Percentiles rank a stretch among this genome's conserved stretches.
These are phyloP conservation scores for Kazachstania martiniae DNA, from an alignment of 805 yeast species.

Conservation along the genomic window DNA sequence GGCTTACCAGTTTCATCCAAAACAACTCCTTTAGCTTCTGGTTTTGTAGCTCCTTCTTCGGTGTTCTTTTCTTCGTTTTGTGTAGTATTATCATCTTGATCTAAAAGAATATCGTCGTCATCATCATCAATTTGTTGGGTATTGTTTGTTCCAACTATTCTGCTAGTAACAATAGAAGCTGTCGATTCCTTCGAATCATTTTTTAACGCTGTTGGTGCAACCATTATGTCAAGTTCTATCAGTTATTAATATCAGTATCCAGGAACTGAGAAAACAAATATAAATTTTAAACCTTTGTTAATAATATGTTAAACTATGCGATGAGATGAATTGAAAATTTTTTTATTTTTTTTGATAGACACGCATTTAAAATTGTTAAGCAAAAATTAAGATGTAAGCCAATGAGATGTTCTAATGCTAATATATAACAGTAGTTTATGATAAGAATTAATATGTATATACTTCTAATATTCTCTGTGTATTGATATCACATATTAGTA, in stretches of 20 bases:
- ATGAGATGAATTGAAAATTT: constrained; percentile 7
- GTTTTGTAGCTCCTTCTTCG: constrained; percentile 18
- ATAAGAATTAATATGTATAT: too few relatives aligned
- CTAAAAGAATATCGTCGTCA: constrained; percentile 30
- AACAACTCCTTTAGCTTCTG: constrained; percentile 26
- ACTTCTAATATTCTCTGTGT: too few relatives aligned
- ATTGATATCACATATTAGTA: too few relatives aligned
- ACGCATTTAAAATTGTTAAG: not conserved
- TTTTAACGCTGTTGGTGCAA: constrained; percentile 33
- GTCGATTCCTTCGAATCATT: constrained; percentile 4
- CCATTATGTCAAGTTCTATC: constrained; percentile 5
- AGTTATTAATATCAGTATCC: not conserved
- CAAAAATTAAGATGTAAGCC: too few relatives aligned
- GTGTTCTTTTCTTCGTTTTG: constrained; percentile 7
- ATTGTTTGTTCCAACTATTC: constrained; percentile 27
- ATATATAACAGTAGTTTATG: too few relatives aligned
- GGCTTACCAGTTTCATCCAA: constrained; percentile 82
- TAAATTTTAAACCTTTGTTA: too few relatives aligned
- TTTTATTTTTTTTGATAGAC: constrained; percentile 16
- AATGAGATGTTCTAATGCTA: too few relatives aligned
- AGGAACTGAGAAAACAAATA: not conserved
- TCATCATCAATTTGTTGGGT: constrained; percentile 26
- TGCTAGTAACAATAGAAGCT: constrained; percentile 7
- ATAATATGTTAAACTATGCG: not conserved
- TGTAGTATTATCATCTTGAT: constrained; percentile 18